Conservation (phyloP, 1,284 basidiomycete species). For the Inonotus hispidus region DNA sequence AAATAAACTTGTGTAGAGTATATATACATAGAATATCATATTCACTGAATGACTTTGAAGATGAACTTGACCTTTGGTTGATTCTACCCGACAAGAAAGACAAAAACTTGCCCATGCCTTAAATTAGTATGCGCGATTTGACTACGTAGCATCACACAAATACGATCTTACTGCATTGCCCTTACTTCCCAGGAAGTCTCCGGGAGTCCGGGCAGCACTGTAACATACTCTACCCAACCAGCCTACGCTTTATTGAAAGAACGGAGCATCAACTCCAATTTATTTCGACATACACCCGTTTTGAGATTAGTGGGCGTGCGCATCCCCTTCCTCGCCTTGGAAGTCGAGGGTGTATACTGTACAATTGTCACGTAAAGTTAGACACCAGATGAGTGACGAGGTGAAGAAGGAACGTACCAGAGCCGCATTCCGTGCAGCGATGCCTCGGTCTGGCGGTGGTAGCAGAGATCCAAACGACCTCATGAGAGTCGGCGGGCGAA, state of each 20-base stretch:
- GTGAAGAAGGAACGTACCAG: slow-evolving; percentile 46
- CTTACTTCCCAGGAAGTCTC: no score
- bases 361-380: not conserved
- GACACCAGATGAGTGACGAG: not conserved
- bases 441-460: slow-evolving; percentile 56
- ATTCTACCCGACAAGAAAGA: no score
- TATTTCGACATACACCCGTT: not conserved
- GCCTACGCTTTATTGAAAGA: not conserved
- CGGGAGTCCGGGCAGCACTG: no score
- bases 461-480: slow-evolving; percentile 78
- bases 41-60: no score
- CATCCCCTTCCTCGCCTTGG: slow-evolving; percentile 15
- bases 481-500: slow-evolving; percentile 87
- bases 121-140: not conserved
- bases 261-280: not conserved
- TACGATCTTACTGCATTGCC: no score
- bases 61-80: no score
- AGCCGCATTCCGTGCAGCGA: slow-evolving; percentile 90
- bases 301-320: slow-evolving; percentile 18
- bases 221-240: not conserved
- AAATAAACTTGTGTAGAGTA: no score
- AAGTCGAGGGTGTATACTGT: slow-evolving; percentile 17
- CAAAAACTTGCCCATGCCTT: not conserved
- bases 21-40: no score
- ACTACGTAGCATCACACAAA: not conserved